phyloP scores from a whole-genome alignment of 2,329 filamentous ascomycete genomes.

The Fusarium musae region DNA sequence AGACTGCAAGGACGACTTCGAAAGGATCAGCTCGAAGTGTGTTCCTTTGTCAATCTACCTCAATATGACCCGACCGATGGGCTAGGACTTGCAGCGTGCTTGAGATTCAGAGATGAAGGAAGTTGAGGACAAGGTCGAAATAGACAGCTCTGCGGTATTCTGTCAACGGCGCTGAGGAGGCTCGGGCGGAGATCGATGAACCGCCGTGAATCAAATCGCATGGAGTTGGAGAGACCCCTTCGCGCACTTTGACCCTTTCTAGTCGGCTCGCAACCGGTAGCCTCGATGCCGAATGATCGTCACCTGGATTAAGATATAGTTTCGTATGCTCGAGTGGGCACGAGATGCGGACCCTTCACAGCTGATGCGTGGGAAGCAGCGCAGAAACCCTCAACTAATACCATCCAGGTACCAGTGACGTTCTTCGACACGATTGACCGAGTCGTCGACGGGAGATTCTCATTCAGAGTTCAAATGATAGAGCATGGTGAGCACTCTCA shows the following conservation, averaged over 20 bases:
- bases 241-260: no score
- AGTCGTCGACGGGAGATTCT: no score
- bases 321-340: no score
- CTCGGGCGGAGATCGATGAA: not conserved
- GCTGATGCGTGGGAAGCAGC: not conserved
- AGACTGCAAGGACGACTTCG: not conserved
- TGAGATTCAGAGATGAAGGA: no score
- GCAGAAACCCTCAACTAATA: not conserved
- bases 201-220: not conserved
- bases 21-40: not conserved
- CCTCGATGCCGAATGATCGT: constrained; percentile 49
- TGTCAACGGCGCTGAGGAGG: not conserved
- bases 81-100: not conserved
- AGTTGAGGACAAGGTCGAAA: no score
- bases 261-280: constrained; percentile 33
- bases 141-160: not conserved
- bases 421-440: no score
- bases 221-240: not conserved
- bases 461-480: no score
- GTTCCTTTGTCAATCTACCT: not conserved
- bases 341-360: no score
- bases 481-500: no score
- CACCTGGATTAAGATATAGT: constrained; percentile 34
- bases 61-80: not conserved
- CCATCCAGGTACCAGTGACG: no score